Evolutionary conservation across 495 filamentous ascomycete genomes (phyloP).

Genomic region (Umbilicaria muhlenbergii): DNA sequence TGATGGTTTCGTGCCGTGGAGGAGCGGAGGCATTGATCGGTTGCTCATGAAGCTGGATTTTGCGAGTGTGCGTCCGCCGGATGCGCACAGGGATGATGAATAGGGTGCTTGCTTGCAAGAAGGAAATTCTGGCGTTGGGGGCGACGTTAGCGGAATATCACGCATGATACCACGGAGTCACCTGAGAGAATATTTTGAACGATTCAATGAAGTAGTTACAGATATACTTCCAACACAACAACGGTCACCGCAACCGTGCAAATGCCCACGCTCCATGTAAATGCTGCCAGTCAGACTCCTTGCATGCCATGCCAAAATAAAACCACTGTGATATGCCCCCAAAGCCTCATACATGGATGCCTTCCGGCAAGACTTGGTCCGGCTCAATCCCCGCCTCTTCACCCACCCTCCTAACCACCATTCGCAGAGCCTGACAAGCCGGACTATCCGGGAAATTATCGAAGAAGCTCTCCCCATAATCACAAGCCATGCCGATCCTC

Average conservation of each 20-base stretch:
- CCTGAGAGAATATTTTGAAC: no score
- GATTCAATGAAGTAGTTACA: no score
- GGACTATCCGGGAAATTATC: slow-evolving; percentile 86
- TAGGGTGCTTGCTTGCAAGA: no score
- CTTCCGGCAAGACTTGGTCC: slow-evolving; percentile 26
- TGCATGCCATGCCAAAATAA: background rate
- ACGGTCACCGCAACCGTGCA: background rate
- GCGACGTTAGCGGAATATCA: no score
- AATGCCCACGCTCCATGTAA: slow-evolving; percentile 5
- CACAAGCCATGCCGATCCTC: slow-evolving; percentile 85
- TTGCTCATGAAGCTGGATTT: slow-evolving; percentile 82
- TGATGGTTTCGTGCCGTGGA: slow-evolving; percentile 35
- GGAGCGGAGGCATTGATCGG: slow-evolving; percentile 58
- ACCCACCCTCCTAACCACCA: slow-evolving; percentile 57
- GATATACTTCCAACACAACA: no score
- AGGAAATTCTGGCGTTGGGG: no score
- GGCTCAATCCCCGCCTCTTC: slow-evolving; percentile 42
- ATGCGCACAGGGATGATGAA: no score
- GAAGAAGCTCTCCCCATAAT: slow-evolving; percentile 95
- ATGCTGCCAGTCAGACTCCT: background rate
- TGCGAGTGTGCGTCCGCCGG: slow-evolving; percentile 19
- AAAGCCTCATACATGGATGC: background rate
- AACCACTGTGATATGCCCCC: background rate
- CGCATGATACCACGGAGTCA: no score
- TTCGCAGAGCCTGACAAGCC: slow-evolving; percentile 59